Conservation (phyloP, 2,329 filamentous ascomycete species). For the Hypoxylon sp. region DNA sequence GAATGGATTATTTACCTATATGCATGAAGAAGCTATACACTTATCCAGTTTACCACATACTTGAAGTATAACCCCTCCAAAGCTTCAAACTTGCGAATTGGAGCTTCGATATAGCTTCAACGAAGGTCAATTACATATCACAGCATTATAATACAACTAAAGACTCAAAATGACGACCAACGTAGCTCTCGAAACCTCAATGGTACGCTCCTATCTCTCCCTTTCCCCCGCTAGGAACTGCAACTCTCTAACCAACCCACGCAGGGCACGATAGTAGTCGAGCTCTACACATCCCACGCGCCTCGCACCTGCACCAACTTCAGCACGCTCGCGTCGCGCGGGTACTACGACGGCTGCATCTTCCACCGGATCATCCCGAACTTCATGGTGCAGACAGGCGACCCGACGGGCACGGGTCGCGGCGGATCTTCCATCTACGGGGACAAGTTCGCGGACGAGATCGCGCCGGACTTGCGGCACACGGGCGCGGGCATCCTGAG, state of each 20-base stretch:
- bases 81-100: constrained; percentile 21
- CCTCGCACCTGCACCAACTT: constrained; percentile 94
- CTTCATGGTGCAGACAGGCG: constrained; percentile 97
- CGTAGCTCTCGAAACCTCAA: constrained; percentile 85
- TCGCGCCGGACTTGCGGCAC: constrained; percentile 83
- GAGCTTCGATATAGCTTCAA: constrained; percentile 31
- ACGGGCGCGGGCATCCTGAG: constrained; percentile 93
- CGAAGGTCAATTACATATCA: constrained; percentile 15
- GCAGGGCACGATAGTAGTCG: constrained; percentile 85
- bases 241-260: constrained; percentile 19
- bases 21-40: neutral
- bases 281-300: constrained; percentile 91
- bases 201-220: constrained; percentile 68
- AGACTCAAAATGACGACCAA: constrained; percentile 78
- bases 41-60: neutral
- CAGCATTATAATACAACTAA: neutral
- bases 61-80: constrained; percentile 35
- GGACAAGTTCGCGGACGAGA: constrained; percentile 95
- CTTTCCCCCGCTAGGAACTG: neutral
- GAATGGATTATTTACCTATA: too few relatives aligned
- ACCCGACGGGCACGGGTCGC: constrained; percentile 93
- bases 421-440: constrained; percentile 93
- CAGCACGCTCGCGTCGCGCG: constrained; percentile 80
- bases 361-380: constrained; percentile 96
- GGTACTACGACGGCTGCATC: constrained; percentile 88